phyloP scores from a whole-genome alignment of 176 grass and related monocot genomes.

The Microstegium vimineum region DNA sequence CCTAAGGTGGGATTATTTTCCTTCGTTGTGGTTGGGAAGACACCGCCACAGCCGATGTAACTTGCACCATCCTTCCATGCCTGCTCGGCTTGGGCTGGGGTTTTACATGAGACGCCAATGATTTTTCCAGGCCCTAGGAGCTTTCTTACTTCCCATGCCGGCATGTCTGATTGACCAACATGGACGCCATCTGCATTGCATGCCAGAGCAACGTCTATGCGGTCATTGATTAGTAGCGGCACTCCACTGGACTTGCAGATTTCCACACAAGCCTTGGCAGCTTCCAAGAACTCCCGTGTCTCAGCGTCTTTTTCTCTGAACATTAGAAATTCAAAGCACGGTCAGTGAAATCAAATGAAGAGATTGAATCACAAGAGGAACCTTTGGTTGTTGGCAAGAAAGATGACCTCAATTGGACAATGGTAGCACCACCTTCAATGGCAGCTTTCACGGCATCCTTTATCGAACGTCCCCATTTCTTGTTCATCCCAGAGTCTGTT shows the following conservation, averaged over 20 bases:
- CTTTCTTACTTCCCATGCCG: constrained; percentile 33
- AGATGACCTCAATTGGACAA: constrained; percentile 79
- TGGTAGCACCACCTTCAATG: constrained; percentile 84
- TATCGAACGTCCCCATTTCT: constrained; percentile 73
- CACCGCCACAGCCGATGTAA: constrained; percentile 78
- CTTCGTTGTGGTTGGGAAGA: constrained; percentile 79
- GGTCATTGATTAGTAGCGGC: constrained; percentile 80
- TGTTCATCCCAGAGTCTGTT: constrained; percentile 86
- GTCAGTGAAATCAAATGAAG: background rate
- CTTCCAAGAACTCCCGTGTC: constrained; percentile 66
- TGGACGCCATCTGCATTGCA: constrained; percentile 88
- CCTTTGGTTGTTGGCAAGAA: background rate
- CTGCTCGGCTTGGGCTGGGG: constrained; percentile 51
- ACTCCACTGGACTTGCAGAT: constrained; percentile 65
- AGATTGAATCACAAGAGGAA: background rate
- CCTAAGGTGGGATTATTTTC: constrained; percentile 67
- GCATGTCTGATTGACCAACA: constrained; percentile 85
- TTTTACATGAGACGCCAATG: constrained; percentile 91
- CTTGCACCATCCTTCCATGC: constrained; percentile 79
- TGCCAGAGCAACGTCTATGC: constrained; percentile 73
- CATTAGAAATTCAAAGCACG: background rate
- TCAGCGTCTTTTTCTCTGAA: constrained; percentile 75
- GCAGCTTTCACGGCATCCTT: constrained; percentile 66
- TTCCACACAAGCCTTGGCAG: constrained; percentile 59
- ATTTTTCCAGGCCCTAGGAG: constrained; percentile 74